Base-by-base conservation (phyloP, 345 rosid genomes). In the Corymbia maculata region DNA sequence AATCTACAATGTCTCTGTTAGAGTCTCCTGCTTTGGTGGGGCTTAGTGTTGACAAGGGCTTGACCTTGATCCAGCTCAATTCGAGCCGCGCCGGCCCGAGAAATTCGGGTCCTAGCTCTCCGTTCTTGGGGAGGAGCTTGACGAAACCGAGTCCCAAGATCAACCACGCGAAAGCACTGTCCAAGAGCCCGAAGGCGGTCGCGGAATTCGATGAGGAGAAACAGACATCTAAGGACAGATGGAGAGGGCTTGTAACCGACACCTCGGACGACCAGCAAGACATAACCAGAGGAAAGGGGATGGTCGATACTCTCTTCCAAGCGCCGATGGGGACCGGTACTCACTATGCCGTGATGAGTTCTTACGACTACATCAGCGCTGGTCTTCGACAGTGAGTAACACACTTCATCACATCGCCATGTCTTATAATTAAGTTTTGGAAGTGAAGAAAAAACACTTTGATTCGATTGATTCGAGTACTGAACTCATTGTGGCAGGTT, bases 301-400 rank as follows among this genome's bases (percentile, higher is more conserved):
- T 89, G 95, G 94, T 93, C 47, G 95, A 93, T 75, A 6, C 92
- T 42, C 92, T 94, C 50, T 94, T 94, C 92, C 96, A 92, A 89
- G 96, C 96, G 90, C 92, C 94, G 22, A 88, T 89, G 92, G 94
- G 88, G 2, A 42, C 93, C 4, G 94, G 94, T 12, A 94, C 94
- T 80, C 96, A 93, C 88, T 24, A 92, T 84, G 91, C 96, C 4
- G 91, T 94, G 85, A 79, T 94, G 93, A 91, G 91, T 90, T 93
- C 95, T 10, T 86, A 88, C 68, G 94, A 94, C 19, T 93, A 93
- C 85, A 87, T 92, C 89, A 92, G 94, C 55, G 82, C 89, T 80
- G 94, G 94, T 32, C 95, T 93, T 88, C 91, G 94, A 51, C 93
- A 85, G 96, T 94, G 88, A 89, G 95, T 52, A 51, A 11, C 52